Evolutionary conservation across 2,329 filamentous ascomycete genomes (phyloP).

Genomic region (Talaromyces amestolkiae): DNA sequence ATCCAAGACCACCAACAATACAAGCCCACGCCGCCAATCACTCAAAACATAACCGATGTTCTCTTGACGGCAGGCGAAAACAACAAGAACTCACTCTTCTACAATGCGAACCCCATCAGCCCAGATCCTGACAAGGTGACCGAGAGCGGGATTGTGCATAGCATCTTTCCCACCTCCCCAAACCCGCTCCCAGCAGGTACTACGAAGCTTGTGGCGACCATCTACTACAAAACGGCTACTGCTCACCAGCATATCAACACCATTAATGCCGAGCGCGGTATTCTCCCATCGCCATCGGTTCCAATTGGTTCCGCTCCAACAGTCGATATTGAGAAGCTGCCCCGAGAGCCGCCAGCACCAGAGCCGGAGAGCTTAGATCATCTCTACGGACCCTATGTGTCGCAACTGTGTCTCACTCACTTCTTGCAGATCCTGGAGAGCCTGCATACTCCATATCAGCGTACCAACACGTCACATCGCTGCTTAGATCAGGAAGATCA

Average conservation of each 20-base stretch:
- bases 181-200: conserved; percentile 41
- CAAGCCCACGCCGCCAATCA: conserved; percentile 37
- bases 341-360: conserved; percentile 54
- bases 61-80: conserved; percentile 32
- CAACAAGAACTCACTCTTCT: conserved; percentile 23
- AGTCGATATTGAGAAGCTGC: conserved; percentile 52
- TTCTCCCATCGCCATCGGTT: conserved; percentile 41
- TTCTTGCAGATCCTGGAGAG: conserved; percentile 54
- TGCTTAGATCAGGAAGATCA: conserved; percentile 49
- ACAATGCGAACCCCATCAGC: conserved; percentile 37
- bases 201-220: conserved; percentile 47
- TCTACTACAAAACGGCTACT: conserved; percentile 48
- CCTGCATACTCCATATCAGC: conserved; percentile 50
- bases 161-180: conserved; percentile 44
- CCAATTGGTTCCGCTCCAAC: conserved; percentile 51
- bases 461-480: conserved; percentile 48
- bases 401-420: conserved; percentile 55
- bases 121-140: conserved; percentile 42
- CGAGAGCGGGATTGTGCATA: conserved; percentile 48
- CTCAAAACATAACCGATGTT: conserved; percentile 38
- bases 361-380: conserved; percentile 56
- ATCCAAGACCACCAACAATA: conserved; percentile 52
- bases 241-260: conserved; percentile 48
- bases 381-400: conserved; percentile 55
- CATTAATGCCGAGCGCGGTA: conserved; percentile 36